phyloP scores from a whole-genome alignment of 768 basidiomycete species.

The Pholiota microspora region DNA sequence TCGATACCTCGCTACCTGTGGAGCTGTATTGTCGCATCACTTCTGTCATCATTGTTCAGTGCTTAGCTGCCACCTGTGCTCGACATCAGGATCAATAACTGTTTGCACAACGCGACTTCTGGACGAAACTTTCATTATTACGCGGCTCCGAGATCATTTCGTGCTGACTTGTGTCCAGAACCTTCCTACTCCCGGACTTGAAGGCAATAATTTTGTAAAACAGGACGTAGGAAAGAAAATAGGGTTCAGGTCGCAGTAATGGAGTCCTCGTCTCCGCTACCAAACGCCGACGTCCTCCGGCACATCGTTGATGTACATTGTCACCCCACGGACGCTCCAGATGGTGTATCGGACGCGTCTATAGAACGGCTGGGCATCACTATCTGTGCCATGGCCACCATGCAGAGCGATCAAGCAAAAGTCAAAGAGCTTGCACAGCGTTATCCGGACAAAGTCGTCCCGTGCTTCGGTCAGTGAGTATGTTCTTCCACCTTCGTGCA shows the following conservation, averaged over 20 bases:
- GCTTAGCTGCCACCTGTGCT: background rate
- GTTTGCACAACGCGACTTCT: background rate
- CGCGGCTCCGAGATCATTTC: background rate
- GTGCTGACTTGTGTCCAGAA: no score
- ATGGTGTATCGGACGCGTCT: conserved; percentile 31
- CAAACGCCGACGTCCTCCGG: conserved; percentile 43
- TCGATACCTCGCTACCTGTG: background rate
- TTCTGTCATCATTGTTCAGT: background rate
- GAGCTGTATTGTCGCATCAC: background rate
- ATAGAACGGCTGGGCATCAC: conserved; percentile 61
- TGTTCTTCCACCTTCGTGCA: no score
- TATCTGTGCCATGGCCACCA: conserved; percentile 83
- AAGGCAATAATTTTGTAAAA: no score
- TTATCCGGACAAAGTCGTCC: conserved; percentile 69
- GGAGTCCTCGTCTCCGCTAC: no score
- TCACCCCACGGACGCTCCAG: conserved; percentile 81
- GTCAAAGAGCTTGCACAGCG: conserved; percentile 64
- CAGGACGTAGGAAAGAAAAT: no score
- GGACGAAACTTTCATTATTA: background rate
- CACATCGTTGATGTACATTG: conserved; percentile 89
- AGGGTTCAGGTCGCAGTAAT: no score
- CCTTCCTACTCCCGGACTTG: no score
- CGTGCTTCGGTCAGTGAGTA: conserved; percentile 76
- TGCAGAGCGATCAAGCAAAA: conserved; percentile 61
- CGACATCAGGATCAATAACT: background rate